Percentiles rank a stretch among this genome's conserved stretches.
Conservation (phyloP, 352 stramenopile genomes). For the Aphanomyces invadans region DNA sequence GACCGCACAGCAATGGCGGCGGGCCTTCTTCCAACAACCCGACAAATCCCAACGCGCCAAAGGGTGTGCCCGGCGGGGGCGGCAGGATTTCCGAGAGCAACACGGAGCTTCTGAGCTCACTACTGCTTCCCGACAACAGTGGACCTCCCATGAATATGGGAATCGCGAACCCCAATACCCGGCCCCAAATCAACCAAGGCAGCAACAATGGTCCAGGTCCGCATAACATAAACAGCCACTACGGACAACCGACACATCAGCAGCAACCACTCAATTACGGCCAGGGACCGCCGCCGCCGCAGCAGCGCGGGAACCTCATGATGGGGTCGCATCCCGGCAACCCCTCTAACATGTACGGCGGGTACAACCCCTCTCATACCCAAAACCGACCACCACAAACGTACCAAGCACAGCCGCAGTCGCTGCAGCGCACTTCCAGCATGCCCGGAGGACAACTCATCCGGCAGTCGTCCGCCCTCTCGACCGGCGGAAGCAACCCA, state of each 20-base stretch:
- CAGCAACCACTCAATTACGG: background rate
- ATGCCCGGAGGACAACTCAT: conserved; percentile 63
- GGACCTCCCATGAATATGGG: background rate
- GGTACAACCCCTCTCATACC: conserved; percentile 29
- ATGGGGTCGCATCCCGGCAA: background rate
- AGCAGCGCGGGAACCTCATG: conserved; percentile 13
- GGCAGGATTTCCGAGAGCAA: conserved; percentile 7
- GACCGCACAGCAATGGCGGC: background rate
- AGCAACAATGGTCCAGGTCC: background rate
- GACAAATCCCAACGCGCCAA: background rate
- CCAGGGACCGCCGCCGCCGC: background rate
- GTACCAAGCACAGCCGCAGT: conserved; percentile 37
- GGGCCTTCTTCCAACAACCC: background rate
- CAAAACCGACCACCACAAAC: conserved; percentile 31
- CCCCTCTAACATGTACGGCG: conserved; percentile 18
- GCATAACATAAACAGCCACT: conserved; percentile 15
- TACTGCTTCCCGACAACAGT: conserved; percentile 12
- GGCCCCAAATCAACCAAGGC: conserved; percentile 17
- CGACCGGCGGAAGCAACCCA: background rate
- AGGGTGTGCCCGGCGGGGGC: background rate
- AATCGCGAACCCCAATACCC: background rate
- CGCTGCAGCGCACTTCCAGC: conserved; percentile 15
- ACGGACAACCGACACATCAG: conserved; percentile 6
- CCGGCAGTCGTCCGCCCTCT: conserved; percentile 30
- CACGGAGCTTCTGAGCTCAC: conserved; percentile 5